Evolutionary conservation across 306 rosid species (phyloP).

Genomic region (Quercus cerris): DNA sequence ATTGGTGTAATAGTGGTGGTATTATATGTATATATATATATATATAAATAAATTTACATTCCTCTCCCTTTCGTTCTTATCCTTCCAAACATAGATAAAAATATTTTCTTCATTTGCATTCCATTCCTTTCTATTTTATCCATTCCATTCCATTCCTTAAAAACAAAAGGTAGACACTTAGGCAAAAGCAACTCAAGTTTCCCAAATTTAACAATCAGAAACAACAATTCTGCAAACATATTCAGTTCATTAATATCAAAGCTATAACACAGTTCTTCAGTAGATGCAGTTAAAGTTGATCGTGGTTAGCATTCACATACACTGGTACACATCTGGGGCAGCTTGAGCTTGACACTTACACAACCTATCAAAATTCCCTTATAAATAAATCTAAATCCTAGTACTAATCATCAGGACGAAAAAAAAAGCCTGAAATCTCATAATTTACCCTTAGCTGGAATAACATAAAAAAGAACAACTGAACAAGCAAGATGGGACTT

Average conservation of each 20-base stretch:
- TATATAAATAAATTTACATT: no score
- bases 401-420: slow-evolving; percentile 48
- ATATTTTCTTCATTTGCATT: no score
- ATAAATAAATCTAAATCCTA: slow-evolving; percentile 24
- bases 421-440: slow-evolving; percentile 51
- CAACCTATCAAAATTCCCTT: slow-evolving; percentile 27
- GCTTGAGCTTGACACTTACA: slow-evolving; percentile 16
- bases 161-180: neutral
- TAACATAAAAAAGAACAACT: slow-evolving; percentile 8
- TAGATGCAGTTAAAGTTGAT: neutral
- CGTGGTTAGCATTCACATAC: neutral
- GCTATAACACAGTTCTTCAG: neutral
- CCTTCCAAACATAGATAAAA: no score
- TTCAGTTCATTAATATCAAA: neutral
- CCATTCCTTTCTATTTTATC: no score
- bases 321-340: slow-evolving; percentile 3
- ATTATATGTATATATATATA: no score
- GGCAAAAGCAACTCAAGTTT: neutral
- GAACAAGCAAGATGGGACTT: slow-evolving; percentile 22
- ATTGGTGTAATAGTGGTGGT: no score
- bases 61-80: no score
- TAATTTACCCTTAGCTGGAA: slow-evolving; percentile 27
- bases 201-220: neutral
- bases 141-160: no score
- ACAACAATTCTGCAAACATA: neutral